phyloP scores from a whole-genome alignment of 2,329 filamentous ascomycete species.

The Diplodia mutila region DNA sequence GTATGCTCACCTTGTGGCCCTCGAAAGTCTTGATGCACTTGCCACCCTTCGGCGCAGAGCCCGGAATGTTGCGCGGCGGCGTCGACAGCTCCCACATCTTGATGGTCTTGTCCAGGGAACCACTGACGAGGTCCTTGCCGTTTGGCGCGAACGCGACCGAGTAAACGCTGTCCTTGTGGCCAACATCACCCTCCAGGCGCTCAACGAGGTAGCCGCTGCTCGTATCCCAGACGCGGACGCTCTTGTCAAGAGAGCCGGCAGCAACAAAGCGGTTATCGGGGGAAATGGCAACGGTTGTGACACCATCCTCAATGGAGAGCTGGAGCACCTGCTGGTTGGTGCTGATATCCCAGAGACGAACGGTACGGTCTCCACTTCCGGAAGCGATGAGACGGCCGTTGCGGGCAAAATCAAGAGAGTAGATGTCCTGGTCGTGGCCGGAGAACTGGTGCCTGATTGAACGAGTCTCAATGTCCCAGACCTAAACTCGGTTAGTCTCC shows the following conservation, averaged over 20 bases:
- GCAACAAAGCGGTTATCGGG: conserved; percentile 93
- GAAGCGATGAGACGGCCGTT: conserved; percentile 95
- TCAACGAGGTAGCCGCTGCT: conserved; percentile 84
- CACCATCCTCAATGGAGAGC: conserved; percentile 92
- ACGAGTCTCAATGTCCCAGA: conserved; percentile 88
- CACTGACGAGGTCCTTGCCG: conserved; percentile 89
- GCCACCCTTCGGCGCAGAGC: conserved; percentile 75
- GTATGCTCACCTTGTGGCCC: conserved; percentile 76
- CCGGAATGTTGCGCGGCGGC: conserved; percentile 67
- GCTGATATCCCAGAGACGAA: conserved; percentile 95
- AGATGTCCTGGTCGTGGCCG: conserved; percentile 99
- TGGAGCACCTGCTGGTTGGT: conserved; percentile 79
- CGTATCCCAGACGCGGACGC: conserved; percentile 95
- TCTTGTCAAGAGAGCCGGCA: conserved; percentile 95
- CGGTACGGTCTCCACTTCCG: conserved; percentile 90
- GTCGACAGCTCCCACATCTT: conserved; percentile 97
- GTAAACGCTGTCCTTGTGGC: conserved; percentile 97
- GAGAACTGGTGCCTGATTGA: conserved; percentile 90
- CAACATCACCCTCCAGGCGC: conserved; percentile 87
- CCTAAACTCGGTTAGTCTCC: conserved; percentile 53
- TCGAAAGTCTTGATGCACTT: conserved; percentile 97
- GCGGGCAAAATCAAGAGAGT: conserved; percentile 91
- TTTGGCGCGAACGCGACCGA: conserved; percentile 94
- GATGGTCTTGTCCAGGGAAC: conserved; percentile 96
- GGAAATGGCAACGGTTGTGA: conserved; percentile 96